These are phyloP conservation scores for Dictyostelium capitatum DNA, from an alignment of 78 protist genomes.

Conservation along the genomic window DNA sequence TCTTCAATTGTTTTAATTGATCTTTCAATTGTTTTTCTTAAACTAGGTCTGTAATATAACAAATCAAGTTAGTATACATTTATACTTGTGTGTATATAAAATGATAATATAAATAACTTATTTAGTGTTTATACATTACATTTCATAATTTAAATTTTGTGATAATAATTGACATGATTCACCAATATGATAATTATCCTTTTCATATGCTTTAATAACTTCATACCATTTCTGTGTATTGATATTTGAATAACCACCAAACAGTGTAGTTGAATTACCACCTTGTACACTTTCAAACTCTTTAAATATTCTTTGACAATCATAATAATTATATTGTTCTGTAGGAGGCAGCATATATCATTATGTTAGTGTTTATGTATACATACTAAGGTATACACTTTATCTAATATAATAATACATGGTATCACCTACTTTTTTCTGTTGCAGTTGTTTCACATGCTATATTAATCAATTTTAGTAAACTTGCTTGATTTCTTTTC, in stretches of 20 bases:
- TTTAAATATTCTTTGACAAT: slow-evolving; percentile 48
- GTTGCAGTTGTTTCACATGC: slow-evolving; percentile 3
- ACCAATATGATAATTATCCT: slow-evolving; percentile 30
- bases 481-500: slow-evolving; percentile 20
- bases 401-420: neutral
- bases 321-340: slow-evolving; percentile 15
- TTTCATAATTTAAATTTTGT: slow-evolving; percentile 68
- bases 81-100: too few relatives aligned
- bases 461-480: slow-evolving; percentile 13
- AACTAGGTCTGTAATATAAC: slow-evolving; percentile 32
- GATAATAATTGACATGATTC: slow-evolving; percentile 51
- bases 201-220: slow-evolving; percentile 34
- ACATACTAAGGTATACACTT: too few relatives aligned
- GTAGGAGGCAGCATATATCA: neutral
- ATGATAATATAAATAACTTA: too few relatives aligned
- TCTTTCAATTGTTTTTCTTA: slow-evolving; percentile 55
- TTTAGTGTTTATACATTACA: neutral
- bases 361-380: neutral
- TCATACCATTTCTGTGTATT: slow-evolving; percentile 75
- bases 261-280: slow-evolving; percentile 28
- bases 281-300: slow-evolving; percentile 13
- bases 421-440: neutral
- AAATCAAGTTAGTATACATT: neutral
- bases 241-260: slow-evolving; percentile 54
- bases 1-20: slow-evolving; percentile 44